Evolutionary conservation across 1,139 yeast genomes (phyloP), one percentile per base, ranked within the genome.

Genomic region (Debaryomyces subglobosus): DNA sequence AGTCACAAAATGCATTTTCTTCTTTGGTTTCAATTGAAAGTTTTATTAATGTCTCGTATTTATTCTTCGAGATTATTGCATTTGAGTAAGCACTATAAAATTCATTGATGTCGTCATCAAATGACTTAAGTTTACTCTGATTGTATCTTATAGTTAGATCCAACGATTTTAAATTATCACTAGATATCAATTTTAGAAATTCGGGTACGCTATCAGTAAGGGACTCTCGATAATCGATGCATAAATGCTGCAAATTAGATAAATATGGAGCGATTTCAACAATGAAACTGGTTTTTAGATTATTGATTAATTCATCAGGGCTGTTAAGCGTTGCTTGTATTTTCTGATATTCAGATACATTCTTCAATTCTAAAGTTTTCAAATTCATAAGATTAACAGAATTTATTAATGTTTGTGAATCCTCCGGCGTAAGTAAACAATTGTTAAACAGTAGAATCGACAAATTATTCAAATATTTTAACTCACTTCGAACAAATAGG

Each of bases 121-220:
- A 58, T 0, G 69, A 51, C 15, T 53, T 58, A 2, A 52, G 50
- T 48, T 72, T 71, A 18, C 78, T 67, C 3, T 61, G 63, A 53
- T 79, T 78, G 61, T 69, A 68, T 20, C 81, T 58, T 2, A 81
- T 68, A 0, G 67, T 63, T 18, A 81, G 49, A 53, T 81, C 85
- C 9, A 82, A 62, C 40, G 73, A 68, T 20, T 54, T 50, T 12
- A 77, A 53, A 29, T 60, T 53, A 30, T 61, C 27, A 7, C 49
- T 35, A 2, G 58, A 53, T 10, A 72, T 44, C 1, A 47, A 29
- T 1, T 41, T 35, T 4, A 82, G 54, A 52, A 81, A 79, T 0
- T 52, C 57, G 0, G 78, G 77, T 0, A 77, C 71, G 2, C 73
- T 64, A 56, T 81, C 85, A 8, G 64, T 60, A 15, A 61, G 45